phyloP scores from a whole-genome alignment of 2,329 filamentous ascomycete species.

The Cadophora sp. region DNA sequence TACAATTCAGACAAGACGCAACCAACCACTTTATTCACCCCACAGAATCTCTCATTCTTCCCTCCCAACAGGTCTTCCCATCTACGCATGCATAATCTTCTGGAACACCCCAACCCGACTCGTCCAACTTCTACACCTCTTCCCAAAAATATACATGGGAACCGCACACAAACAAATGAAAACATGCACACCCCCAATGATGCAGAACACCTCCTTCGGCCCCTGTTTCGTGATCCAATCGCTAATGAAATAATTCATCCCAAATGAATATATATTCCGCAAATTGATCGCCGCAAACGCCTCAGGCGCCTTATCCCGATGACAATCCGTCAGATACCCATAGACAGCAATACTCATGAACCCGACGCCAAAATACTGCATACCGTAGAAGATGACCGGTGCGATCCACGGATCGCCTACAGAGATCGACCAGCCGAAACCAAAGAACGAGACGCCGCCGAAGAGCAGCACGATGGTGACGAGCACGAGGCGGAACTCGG shows the following conservation, averaged over 20 bases:
- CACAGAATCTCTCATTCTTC: too few species aligned
- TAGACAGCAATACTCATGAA: constrained; percentile 41
- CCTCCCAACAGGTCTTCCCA: too few species aligned
- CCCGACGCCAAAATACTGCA: constrained; percentile 47
- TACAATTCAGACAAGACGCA: too few species aligned
- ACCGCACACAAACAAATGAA: constrained; percentile 33
- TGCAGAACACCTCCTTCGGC: constrained; percentile 33
- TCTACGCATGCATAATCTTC: constrained; percentile 38
- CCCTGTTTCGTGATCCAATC: constrained; percentile 41
- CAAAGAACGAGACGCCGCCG: constrained; percentile 48
- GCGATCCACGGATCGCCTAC: constrained; percentile 38
- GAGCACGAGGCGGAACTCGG: constrained; percentile 46
- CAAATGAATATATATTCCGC: constrained; percentile 48
- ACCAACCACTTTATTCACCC: too few species aligned
- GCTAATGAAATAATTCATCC: constrained; percentile 34
- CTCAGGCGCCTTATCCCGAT: constrained; percentile 48
- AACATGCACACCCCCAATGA: constrained; percentile 27
- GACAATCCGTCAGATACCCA: constrained; percentile 50
- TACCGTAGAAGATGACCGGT: constrained; percentile 43
- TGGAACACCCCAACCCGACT: constrained; percentile 41
- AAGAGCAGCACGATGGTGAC: constrained; percentile 40
- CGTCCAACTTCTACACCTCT: constrained; percentile 44
- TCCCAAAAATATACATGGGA: constrained; percentile 42
- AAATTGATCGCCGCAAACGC: constrained; percentile 51
- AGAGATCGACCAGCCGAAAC: constrained; percentile 46